Evolutionary conservation across 768 basidiomycete species (phyloP).

Genomic region (Rubroboletus satanas): DNA sequence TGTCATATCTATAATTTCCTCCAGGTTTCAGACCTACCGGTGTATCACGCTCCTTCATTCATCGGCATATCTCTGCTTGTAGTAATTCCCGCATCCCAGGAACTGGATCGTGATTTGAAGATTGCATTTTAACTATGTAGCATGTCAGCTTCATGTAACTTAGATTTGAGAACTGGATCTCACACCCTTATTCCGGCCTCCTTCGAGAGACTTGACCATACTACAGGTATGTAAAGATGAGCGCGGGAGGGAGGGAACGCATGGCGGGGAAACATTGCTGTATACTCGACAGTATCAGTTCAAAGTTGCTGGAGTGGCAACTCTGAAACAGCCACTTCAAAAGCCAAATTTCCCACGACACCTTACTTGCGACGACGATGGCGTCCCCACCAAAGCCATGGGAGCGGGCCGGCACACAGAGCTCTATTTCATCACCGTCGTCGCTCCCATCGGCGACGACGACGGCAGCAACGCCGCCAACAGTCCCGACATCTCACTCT

Average conservation of each 20-base stretch:
- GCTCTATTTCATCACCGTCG: slow-evolving; percentile 29
- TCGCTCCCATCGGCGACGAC: slow-evolving; percentile 20
- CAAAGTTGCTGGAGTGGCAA: too few species aligned
- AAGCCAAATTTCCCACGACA: slow-evolving; percentile 17
- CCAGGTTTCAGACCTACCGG: background rate
- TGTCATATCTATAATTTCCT: background rate
- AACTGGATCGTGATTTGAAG: slow-evolving; percentile 17
- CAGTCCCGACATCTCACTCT: slow-evolving; percentile 23
- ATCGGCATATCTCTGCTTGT: background rate
- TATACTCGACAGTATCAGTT: too few species aligned
- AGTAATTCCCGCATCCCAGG: slow-evolving; percentile 14
- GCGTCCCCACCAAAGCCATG: slow-evolving; percentile 87
- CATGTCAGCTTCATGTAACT: background rate
- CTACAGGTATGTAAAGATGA: background rate
- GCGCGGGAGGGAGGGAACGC: too few species aligned
- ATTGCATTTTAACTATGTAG: background rate
- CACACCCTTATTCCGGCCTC: background rate
- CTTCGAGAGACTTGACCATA: background rate
- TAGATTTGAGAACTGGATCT: background rate
- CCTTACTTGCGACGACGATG: slow-evolving; percentile 42
- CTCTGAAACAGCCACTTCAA: too few species aligned
- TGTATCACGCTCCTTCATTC: background rate
- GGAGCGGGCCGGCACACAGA: slow-evolving; percentile 57
- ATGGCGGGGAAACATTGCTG: too few species aligned
- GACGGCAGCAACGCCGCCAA: slow-evolving; percentile 18